Evolutionary conservation across 768 basidiomycete genomes (phyloP).

Genomic region (Boletus tomentosulus): DNA sequence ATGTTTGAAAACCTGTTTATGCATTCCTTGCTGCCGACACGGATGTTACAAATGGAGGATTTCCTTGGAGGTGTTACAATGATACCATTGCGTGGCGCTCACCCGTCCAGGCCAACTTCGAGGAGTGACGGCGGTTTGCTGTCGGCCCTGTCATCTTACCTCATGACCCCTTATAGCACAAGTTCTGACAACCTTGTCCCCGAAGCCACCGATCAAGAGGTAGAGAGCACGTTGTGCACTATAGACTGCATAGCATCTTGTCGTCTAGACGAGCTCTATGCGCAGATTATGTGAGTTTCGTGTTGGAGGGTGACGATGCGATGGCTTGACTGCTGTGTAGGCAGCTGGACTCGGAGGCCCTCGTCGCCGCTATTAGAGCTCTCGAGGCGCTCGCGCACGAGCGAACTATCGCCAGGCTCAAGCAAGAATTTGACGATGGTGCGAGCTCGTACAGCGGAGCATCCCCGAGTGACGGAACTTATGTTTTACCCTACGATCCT

Average conservation of each 20-base stretch:
- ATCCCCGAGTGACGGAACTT: conserved; percentile 39
- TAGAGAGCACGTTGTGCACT: conserved; percentile 92
- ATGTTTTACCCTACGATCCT: conserved; percentile 85
- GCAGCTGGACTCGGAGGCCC: conserved; percentile 71
- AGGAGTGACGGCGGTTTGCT: conserved; percentile 87
- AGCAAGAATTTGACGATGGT: conserved; percentile 63
- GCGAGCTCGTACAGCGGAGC: conserved; percentile 31
- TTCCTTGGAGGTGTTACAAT: conserved; percentile 92
- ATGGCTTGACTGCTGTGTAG: conserved; percentile 37
- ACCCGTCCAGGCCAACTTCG: conserved; percentile 56
- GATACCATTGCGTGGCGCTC: conserved; percentile 82
- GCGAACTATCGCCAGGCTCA: conserved; percentile 74
- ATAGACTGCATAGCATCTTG: conserved; percentile 95
- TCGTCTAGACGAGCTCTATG: conserved; percentile 89
- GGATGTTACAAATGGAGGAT: conserved; percentile 97
- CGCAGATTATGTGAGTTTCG: conserved; percentile 77
- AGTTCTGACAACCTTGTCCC: conserved; percentile 74
- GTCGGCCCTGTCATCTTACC: conserved; percentile 90
- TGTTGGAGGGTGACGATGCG: neutral
- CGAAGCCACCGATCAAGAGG: conserved; percentile 84
- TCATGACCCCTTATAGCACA: conserved; percentile 88
- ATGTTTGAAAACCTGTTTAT: conserved; percentile 97
- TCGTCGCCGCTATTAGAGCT: conserved; percentile 80
- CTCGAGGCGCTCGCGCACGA: conserved; percentile 89
- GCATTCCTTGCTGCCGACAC: conserved; percentile 83